A percentile compares a stretch with the other conserved stretches of the same genome.
These are phyloP conservation scores for Trichoderma endophyticum DNA, from an alignment of 2,329 filamentous ascomycete species.

Conservation along the genomic window DNA sequence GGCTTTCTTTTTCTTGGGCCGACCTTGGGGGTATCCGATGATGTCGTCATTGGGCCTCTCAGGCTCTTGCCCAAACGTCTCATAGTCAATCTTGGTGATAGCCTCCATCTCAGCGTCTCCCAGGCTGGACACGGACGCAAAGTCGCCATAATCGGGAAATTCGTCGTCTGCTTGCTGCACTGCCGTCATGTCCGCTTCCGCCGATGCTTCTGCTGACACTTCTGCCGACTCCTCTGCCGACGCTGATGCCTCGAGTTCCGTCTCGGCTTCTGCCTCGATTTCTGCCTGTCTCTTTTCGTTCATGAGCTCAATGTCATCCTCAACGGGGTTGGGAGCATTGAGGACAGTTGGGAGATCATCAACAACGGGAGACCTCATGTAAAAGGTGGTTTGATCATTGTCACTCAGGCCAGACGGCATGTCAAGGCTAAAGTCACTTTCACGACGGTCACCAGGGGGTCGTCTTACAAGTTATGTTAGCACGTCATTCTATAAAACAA, in stretches of 20 bases:
- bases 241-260: neutral
- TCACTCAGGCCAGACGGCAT: slow-evolving; percentile 46
- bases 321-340: neutral
- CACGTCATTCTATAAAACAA: neutral
- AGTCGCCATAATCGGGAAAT: neutral
- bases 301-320: neutral
- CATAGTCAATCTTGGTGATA: slow-evolving; percentile 1
- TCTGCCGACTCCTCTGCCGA: neutral
- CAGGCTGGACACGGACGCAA: neutral
- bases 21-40: slow-evolving; percentile 2
- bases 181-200: neutral
- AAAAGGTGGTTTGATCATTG: slow-evolving; percentile 51
- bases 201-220: neutral
- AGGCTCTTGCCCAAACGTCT: slow-evolving; percentile 2
- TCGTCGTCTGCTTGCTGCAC: neutral
- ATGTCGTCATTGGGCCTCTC: neutral
- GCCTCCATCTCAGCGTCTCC: slow-evolving; percentile 12
- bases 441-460: slow-evolving; percentile 36
- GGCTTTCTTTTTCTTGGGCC: slow-evolving; percentile 36
- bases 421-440: slow-evolving; percentile 52
- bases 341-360: neutral
- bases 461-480: slow-evolving; percentile 25
- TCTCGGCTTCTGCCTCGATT: neutral
- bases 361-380: slow-evolving; percentile 38
- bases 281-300: neutral